Evolutionary conservation across 2,329 filamentous ascomycete genomes (phyloP), one percentile per base, ranked within the genome.

Genomic region (Epichloe coenophiala): DNA sequence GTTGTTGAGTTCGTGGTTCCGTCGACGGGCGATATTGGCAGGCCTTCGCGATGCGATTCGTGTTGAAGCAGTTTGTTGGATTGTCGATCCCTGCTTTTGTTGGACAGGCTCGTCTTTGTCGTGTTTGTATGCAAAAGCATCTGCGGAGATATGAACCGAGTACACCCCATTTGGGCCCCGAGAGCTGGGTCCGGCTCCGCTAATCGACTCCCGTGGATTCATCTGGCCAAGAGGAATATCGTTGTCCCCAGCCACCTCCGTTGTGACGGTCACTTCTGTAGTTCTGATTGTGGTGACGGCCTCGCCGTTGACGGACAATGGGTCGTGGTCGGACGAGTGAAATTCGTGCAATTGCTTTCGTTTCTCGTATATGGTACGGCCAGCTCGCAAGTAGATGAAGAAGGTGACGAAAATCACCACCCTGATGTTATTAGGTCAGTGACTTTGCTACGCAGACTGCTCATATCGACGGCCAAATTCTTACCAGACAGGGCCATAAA

Each of bases 401-500:
- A 83, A 72, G 1, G 81, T 86, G 38, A 76, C 55, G 13, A 75
- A 55, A 37, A 86, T 82, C 7, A 78, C 68, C 36, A 84, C 65
- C 80, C 80, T 83, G 44, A 7, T 19, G 17, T 35, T 12, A 31
- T 7, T 4, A n/a, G 19, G 41, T 45, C 17, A 45, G 50, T 31
- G 17, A 33, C 19, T 23, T 35, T 15, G 33, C 15, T 49, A 38
- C 19, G 17, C 33, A 23, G 19, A 27, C 8, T 27, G 31, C 7
- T n/a, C 6, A 21, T 13, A 27, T 9, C 13, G 36, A 12, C 7
- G 13, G 36, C 36, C 5, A 38, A 13, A 38, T 45, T 8, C 48
- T 49, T 40, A 84, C 83, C 83, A 86, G 51, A 85, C 74, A 5
- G 83, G 83, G 0, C 71, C 82, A 59, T 93, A 94, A 62, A 90